Evolutionary conservation across 1,139 yeast genomes (phyloP).

Genomic region (Pichiaceae sp.): DNA sequence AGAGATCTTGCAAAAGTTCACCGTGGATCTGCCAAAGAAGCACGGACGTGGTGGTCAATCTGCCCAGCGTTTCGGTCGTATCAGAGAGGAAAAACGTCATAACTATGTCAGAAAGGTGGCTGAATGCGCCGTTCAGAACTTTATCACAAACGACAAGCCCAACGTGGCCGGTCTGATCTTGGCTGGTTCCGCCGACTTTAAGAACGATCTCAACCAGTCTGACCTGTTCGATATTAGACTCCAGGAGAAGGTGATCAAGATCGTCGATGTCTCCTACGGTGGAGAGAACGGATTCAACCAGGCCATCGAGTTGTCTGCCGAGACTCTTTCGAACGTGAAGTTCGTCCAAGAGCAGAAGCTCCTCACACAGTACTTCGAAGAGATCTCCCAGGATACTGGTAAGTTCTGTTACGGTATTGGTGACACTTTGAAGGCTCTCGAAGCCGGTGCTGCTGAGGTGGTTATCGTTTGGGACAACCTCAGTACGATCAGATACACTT

Average conservation of each 20-base stretch:
- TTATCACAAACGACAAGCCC: conserved; percentile 86
- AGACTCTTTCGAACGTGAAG: conserved; percentile 91
- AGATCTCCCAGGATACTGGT: conserved; percentile 94
- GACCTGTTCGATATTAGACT: conserved; percentile 89
- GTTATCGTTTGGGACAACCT: conserved; percentile 89
- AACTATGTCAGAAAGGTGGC: conserved; percentile 97
- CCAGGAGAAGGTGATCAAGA: conserved; percentile 77
- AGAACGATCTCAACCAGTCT: conserved; percentile 84
- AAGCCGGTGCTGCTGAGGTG: conserved; percentile 90
- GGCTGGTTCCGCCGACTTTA: conserved; percentile 99
- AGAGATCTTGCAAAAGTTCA: conserved; percentile 90
- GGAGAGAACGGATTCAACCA: conserved; percentile 99
- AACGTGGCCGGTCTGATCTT: conserved; percentile 89
- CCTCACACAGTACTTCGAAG: conserved; percentile 85
- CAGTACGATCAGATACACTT: conserved; percentile 73
- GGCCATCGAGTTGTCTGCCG: conserved; percentile 95
- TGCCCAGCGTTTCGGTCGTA: conserved; percentile 96
- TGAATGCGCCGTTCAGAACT: conserved; percentile 95
- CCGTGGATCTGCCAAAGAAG: conserved; percentile 97
- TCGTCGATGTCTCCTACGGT: conserved; percentile 96
- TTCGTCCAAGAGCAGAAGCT: conserved; percentile 97
- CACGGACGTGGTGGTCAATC: conserved; percentile 99
- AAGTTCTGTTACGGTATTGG: conserved; percentile 96
- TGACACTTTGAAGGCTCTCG: conserved; percentile 92
- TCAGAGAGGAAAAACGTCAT: conserved; percentile 98